Base-by-base conservation (phyloP, 768 basidiomycete species). In the Mycena alexandri region DNA sequence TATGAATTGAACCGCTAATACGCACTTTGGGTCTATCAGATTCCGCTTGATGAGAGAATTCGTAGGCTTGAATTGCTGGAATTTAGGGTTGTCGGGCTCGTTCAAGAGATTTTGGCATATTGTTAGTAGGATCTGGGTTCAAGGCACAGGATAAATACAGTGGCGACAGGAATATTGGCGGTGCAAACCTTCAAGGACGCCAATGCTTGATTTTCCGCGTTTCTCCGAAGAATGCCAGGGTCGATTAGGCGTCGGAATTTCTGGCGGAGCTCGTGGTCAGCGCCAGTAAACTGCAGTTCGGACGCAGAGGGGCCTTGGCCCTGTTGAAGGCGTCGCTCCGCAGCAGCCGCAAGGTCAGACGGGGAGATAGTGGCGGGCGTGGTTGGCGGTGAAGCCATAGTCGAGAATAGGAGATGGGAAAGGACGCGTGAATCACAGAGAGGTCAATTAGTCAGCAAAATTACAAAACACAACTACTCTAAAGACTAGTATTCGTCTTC, bases 191-290 rank as follows among this genome's bases (percentile, higher is more conserved):
- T 88, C 70, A 95, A 79, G 61, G 92, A 85, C 63, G 85, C 83
- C 69, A 86, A 75, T 2, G 90, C 89, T 59, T 86, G 81, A 55
- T 85, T 85, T 68, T 85, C 86, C 14, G 89, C 76, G 75, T 94
- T 94, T 7, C 87, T 90, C 3, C 93, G 86, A 56, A 86, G 73
- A 71, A 95, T 94, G 16, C 92, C 93, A 50, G 92, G 92, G 72
- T 94, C 91, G 65, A 94, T 85, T 65, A 94, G 81, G 43, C 93
- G 83, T 48, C 93, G 85, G 76, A 94, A 94, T 62, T 82, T 81
- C 74, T 90, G 92, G 46, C 90, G 87, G 60, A 84, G 86, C 59
- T 91, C 91, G 70, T 90, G 87, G 67, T 93, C 86, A 67, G 82
- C 81, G 78, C 77, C 61, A 78, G 56, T 68, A 56, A 66, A 66